Conservation (phyloP, 129 eudicot species). For the Helianthus tuberosus region DNA sequence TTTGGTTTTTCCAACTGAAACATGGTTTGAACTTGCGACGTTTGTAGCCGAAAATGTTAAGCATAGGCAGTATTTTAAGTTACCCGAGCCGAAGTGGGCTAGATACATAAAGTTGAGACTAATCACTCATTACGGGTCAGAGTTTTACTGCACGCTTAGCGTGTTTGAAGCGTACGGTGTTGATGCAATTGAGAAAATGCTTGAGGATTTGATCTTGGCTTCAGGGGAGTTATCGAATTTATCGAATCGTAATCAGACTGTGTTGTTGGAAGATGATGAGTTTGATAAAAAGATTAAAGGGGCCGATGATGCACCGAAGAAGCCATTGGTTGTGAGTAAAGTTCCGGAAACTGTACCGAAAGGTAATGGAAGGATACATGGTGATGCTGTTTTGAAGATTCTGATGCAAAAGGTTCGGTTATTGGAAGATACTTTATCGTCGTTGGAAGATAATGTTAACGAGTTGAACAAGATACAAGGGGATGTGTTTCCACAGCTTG, state of each 20-base stretch:
- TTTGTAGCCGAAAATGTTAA: slow-evolving; percentile 87
- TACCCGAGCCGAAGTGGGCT: slow-evolving; percentile 87
- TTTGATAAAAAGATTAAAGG: slow-evolving; percentile 43
- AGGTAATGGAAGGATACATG: slow-evolving; percentile 66
- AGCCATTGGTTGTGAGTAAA: slow-evolving; percentile 33
- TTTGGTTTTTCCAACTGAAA: slow-evolving; percentile 74
- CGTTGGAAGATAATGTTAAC: slow-evolving; percentile 67
- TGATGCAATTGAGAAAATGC: slow-evolving; percentile 92
- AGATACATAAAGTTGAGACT: slow-evolving; percentile 72
- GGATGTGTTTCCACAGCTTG: slow-evolving; percentile 62
- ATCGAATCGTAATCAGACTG: slow-evolving; percentile 40
- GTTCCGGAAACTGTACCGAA: slow-evolving; percentile 54
- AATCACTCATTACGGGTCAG: slow-evolving; percentile 88
- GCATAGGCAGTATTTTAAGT: slow-evolving; percentile 71
- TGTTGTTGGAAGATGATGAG: slow-evolving; percentile 27
- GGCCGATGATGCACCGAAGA: slow-evolving; percentile 41
- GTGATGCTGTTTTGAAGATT: slow-evolving; percentile 81
- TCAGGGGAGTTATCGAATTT: slow-evolving; percentile 46
- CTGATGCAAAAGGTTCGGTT: slow-evolving; percentile 82
- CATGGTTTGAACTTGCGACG: slow-evolving; percentile 67
- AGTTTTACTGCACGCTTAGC: slow-evolving; percentile 88
- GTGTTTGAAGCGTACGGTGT: slow-evolving; percentile 81
- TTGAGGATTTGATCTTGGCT: slow-evolving; percentile 76
- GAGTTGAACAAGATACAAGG: slow-evolving; percentile 59
- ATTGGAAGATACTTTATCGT: slow-evolving; percentile 62